Evolutionary conservation across 768 basidiomycete species (phyloP).

Genomic region (Amyloporia xantha): DNA sequence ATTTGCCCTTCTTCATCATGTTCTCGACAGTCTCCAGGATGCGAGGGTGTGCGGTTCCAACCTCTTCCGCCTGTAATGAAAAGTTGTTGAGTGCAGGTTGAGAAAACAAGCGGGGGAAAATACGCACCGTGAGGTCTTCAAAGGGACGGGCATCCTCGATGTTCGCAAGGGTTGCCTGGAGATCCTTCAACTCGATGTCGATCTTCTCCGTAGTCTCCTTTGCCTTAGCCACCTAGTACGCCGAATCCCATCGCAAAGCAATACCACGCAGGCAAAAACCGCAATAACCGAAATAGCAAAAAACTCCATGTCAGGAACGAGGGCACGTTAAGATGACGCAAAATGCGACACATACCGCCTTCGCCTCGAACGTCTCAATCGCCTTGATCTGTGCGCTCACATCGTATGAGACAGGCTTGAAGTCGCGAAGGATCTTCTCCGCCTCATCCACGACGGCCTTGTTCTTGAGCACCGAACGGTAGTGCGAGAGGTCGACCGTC

Average conservation of each 20-base stretch:
- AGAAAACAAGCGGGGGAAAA: not conserved
- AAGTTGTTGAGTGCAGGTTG: not conserved
- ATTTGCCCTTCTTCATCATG: conserved; percentile 97
- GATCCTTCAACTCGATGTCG: conserved; percentile 82
- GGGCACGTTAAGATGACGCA: not conserved
- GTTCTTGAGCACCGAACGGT: conserved; percentile 90
- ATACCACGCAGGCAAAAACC: too few relatives aligned
- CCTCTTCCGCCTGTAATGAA: conserved; percentile 66
- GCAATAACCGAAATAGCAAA: not conserved
- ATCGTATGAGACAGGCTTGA: conserved; percentile 95
- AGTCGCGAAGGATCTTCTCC: conserved; percentile 80
- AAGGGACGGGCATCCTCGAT: conserved; percentile 97
- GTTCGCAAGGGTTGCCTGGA: conserved; percentile 91
- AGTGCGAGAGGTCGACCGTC: conserved; percentile 85
- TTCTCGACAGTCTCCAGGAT: conserved; percentile 86
- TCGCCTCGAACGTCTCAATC: conserved; percentile 93
- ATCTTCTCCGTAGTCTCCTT: conserved; percentile 87
- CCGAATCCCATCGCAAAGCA: not conserved
- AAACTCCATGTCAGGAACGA: not conserved
- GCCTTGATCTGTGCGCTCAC: conserved; percentile 84
- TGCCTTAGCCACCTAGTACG: conserved; percentile 71
- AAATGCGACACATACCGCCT: conserved; percentile 63
- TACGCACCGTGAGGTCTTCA: conserved; percentile 89
- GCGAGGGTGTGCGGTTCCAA: conserved; percentile 88
- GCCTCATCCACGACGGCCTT: conserved; percentile 86